phyloP scores from a whole-genome alignment of 2,329 filamentous ascomycete species.

The Colletotrichum sidae region DNA sequence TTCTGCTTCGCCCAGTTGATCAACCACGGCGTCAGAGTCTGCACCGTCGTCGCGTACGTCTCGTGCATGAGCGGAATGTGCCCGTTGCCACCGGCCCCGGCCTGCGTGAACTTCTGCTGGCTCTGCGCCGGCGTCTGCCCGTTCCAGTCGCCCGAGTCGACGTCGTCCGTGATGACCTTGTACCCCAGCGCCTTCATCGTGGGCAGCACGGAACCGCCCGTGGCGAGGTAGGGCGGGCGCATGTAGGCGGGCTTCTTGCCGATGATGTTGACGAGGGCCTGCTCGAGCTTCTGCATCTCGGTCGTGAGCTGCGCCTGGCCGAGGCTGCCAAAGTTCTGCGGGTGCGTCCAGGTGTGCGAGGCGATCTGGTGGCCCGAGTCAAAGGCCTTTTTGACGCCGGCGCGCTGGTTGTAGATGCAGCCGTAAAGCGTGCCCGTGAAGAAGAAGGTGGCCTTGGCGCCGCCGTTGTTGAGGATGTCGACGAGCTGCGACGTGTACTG shows the following conservation, averaged over 20 bases:
- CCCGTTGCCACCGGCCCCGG: conserved; percentile 55
- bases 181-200: conserved; percentile 62
- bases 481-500: conserved; percentile 60
- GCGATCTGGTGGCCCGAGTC: conserved; percentile 64
- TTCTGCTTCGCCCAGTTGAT: conserved; percentile 63
- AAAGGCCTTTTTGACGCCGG: conserved; percentile 65
- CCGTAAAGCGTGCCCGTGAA: conserved; percentile 63
- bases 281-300: conserved; percentile 63
- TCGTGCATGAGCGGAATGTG: conserved; percentile 71
- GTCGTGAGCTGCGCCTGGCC: conserved; percentile 51
- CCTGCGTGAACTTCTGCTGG: conserved; percentile 62
- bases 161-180: conserved; percentile 70
- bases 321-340: conserved; percentile 54
- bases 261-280: conserved; percentile 62
- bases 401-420: conserved; percentile 61
- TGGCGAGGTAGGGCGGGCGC: conserved; percentile 62
- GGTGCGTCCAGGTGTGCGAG: conserved; percentile 66
- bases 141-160: conserved; percentile 73
- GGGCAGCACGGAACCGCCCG: conserved; percentile 55
- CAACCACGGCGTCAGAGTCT: conserved; percentile 60
- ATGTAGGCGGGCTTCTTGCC: conserved; percentile 61
- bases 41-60: conserved; percentile 61
- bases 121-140: conserved; percentile 61
- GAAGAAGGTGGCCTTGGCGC: conserved; percentile 66
- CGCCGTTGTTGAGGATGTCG: conserved; percentile 60